Evolutionary conservation across 2,329 filamentous ascomycete species (phyloP), one percentile per base, ranked within the genome.

Genomic region (Rhynchosporium graminicola): DNA sequence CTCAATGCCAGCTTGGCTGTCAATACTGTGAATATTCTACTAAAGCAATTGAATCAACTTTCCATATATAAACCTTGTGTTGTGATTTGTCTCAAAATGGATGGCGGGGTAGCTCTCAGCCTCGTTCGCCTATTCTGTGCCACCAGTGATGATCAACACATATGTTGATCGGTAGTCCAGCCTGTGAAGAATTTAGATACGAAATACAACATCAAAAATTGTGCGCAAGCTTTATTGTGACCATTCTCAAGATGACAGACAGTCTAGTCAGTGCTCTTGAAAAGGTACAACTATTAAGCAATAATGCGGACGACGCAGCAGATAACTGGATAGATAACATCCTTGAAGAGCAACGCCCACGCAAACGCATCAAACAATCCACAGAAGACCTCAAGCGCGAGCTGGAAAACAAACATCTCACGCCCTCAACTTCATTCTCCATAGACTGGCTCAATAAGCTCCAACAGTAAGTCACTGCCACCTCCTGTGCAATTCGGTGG

Each of bases 401-500:
- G 64, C 82, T 98, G 4, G 92, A 96, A 76, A 73, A 82, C 60
- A 87, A 90, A 52, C 95, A 94, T 71, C 80, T 99, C 31, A 86
- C 85, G 2, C 94, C 95, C 0, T 91, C 91, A 1, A 83, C 87
- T 4, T 83, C 84, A 2, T 97, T 99, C 78, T 92, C 88, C 40
- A 80, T 85, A 4, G 87, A 89, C 72, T 98, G 95, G 92, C 83
- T 99, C 63, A 92, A 97, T 75, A 84, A 85, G 60, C 78, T 98
- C 48, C 95, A 99, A 77, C 91, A 94, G 82, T 86, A 76, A 62
- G 77, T 70, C 26, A 29, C 43, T 51, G 20, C 10, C 47, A 60
- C 28, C 12, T 38, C 26, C 20, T 9, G 31, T 33, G 20, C 9
- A 51, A 74, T 71, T 31, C 12, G 3, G 57, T n/a, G 58, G 47